Percentiles rank a stretch among this genome's conserved stretches.
Evolutionary conservation across 2,329 filamentous ascomycete species (phyloP).

Genomic region (Ceratocystis diversiconidia): DNA sequence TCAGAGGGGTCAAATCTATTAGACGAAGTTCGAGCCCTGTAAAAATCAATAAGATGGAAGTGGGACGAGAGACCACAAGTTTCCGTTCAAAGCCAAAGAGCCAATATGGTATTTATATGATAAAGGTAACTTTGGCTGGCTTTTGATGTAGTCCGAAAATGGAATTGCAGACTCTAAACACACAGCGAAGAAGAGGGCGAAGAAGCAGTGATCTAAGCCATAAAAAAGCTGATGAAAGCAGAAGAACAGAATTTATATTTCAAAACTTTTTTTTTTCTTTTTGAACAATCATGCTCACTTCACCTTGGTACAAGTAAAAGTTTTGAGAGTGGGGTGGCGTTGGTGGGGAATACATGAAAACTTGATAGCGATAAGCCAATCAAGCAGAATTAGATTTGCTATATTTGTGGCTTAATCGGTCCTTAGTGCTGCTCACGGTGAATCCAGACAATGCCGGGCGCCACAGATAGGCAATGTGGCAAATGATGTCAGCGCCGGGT

Average conservation of each 20-base stretch:
- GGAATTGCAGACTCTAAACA: constrained; percentile 4
- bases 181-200: neutral
- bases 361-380: constrained; percentile 17
- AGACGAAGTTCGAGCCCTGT: constrained; percentile 15
- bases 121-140: neutral
- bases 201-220: constrained; percentile 10
- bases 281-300: constrained; percentile 7
- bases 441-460: neutral
- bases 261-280: neutral
- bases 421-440: neutral
- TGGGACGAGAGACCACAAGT: constrained; percentile 12
- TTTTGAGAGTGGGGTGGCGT: constrained; percentile 17
- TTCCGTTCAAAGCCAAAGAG: neutral
- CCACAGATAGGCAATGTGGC: neutral
- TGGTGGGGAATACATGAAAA: constrained; percentile 13
- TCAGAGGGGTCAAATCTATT: constrained; percentile 13
- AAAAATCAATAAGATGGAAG: constrained; percentile 5
- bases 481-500: neutral
- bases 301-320: neutral
- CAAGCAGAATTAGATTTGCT: constrained; percentile 8
- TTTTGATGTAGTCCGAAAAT: neutral
- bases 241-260: neutral
- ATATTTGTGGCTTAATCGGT: constrained; percentile 4
- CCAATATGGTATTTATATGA: neutral
- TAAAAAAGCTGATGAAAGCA: constrained; percentile 1